Percentiles rank a stretch among this genome's conserved stretches.
Conservation (phyloP, 2,329 filamentous ascomycete species). For the Fusarium sacchari region DNA sequence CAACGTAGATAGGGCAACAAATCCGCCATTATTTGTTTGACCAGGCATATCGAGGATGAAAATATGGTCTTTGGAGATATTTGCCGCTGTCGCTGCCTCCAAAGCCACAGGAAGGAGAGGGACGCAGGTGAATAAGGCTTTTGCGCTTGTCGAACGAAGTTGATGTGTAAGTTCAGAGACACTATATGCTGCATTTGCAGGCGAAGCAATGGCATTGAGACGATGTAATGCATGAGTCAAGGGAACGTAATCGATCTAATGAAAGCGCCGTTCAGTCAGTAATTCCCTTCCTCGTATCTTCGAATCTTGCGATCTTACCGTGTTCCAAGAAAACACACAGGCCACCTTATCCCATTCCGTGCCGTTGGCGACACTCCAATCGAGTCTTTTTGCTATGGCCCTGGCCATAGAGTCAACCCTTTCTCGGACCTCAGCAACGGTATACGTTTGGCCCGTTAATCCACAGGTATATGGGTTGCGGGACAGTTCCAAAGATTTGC, state of each 20-base stretch:
- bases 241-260: background rate
- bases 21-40: accelerated
- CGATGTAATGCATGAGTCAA: background rate
- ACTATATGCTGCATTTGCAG: background rate
- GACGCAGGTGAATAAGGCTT: background rate
- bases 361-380: background rate
- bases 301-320: accelerated
- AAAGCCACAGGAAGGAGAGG: background rate
- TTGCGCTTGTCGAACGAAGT: background rate
- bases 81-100: background rate
- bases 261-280: background rate
- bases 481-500: background rate
- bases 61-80: background rate
- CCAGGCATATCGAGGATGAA: background rate
- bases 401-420: background rate
- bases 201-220: background rate
- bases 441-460: background rate
- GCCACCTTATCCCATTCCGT: background rate
- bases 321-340: background rate
- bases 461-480: background rate
- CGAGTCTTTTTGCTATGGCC: background rate
- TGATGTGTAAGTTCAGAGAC: background rate
- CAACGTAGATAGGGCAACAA: background rate
- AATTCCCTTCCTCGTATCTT: background rate
- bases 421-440: background rate